A percentile compares a stretch with the other conserved stretches of the same genome.
These are phyloP conservation scores for Lycium ferocissimum DNA, from an alignment of 257 asterid species.

Conservation along the genomic window DNA sequence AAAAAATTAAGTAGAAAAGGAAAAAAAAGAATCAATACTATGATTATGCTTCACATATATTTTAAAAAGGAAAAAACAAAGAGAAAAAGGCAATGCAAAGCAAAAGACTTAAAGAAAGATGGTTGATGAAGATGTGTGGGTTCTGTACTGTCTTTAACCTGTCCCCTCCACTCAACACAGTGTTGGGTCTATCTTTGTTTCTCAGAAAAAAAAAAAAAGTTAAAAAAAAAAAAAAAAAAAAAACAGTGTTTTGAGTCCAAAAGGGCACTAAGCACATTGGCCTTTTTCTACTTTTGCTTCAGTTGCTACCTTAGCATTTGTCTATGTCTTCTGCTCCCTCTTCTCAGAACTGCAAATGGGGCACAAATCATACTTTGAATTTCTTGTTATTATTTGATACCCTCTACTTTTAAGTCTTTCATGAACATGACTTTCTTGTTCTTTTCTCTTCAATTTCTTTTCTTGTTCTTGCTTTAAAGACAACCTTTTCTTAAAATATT, in stretches of 20 bases:
- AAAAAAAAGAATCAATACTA: slow-evolving; percentile 10
- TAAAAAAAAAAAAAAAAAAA: background rate
- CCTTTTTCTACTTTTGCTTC: slow-evolving; percentile 71
- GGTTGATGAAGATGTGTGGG: slow-evolving; percentile 69
- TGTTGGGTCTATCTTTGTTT: slow-evolving; percentile 29
- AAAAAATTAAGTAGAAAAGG: background rate
- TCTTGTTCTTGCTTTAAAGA: slow-evolving; percentile 57
- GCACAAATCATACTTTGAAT: slow-evolving; percentile 80
- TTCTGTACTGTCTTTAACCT: slow-evolving; percentile 91
- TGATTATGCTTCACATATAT: slow-evolving; percentile 31
- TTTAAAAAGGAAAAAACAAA: slow-evolving; percentile 27
- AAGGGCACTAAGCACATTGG: slow-evolving; percentile 70
- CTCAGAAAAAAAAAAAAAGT: background rate
- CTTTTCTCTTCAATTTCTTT: slow-evolving; percentile 40
- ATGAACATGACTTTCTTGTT: slow-evolving; percentile 36
- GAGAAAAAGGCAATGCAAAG: slow-evolving; percentile 31
- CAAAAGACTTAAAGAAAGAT: slow-evolving; percentile 30
- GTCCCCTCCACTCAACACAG: slow-evolving; percentile 96
- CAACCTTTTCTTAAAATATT: slow-evolving; percentile 45
- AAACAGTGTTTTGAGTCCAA: slow-evolving; percentile 55
- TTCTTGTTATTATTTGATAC: slow-evolving; percentile 83
- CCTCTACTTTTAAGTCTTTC: slow-evolving; percentile 32
- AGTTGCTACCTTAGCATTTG: slow-evolving; percentile 74
- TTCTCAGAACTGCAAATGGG: slow-evolving; percentile 77
- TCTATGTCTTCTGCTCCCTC: slow-evolving; percentile 80